phyloP scores from a whole-genome alignment of 208 protist species.

The Crithidia expoeki region DNA sequence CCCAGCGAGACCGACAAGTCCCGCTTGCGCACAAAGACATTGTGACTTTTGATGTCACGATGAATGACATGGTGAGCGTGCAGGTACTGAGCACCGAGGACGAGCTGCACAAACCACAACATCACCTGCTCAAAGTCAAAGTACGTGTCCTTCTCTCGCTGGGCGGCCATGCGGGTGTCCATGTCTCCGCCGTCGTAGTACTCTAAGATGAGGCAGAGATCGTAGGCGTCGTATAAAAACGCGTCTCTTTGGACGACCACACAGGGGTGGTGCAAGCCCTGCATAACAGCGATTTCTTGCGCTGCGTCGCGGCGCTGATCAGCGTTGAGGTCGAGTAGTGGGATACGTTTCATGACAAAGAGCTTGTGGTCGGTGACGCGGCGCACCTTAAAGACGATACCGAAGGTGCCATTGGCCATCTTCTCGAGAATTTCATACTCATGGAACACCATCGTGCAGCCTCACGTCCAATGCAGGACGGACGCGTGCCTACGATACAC shows the following conservation, averaged over 20 bases:
- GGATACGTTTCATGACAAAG: conserved; percentile 88
- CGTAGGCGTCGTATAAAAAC: conserved; percentile 81
- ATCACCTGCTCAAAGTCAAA: conserved; percentile 68
- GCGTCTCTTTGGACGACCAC: conserved; percentile 78
- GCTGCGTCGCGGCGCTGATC: conserved; percentile 65
- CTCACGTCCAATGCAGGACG: neutral
- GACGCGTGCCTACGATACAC: neutral
- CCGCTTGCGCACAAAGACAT: conserved; percentile 79
- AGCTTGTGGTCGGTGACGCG: conserved; percentile 58
- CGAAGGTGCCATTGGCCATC: conserved; percentile 82
- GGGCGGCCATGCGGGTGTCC: conserved; percentile 54
- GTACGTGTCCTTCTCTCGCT: conserved; percentile 72
- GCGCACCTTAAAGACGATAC: conserved; percentile 79
- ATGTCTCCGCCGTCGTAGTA: conserved; percentile 93
- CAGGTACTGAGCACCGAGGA: conserved; percentile 84
- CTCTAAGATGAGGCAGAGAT: conserved; percentile 91
- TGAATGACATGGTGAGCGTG: conserved; percentile 81
- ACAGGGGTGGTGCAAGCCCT: conserved; percentile 79
- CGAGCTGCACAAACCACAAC: conserved; percentile 85
- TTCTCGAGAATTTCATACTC: conserved; percentile 86
- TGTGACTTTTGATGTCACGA: conserved; percentile 91
- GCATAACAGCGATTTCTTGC: conserved; percentile 83
- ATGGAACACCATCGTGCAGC: conserved; percentile 16
- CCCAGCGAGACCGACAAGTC: conserved; percentile 72
- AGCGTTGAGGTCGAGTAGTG: conserved; percentile 58